Evolutionary conservation across 352 stramenopile species (phyloP).

Genomic region (Synura sp.): DNA sequence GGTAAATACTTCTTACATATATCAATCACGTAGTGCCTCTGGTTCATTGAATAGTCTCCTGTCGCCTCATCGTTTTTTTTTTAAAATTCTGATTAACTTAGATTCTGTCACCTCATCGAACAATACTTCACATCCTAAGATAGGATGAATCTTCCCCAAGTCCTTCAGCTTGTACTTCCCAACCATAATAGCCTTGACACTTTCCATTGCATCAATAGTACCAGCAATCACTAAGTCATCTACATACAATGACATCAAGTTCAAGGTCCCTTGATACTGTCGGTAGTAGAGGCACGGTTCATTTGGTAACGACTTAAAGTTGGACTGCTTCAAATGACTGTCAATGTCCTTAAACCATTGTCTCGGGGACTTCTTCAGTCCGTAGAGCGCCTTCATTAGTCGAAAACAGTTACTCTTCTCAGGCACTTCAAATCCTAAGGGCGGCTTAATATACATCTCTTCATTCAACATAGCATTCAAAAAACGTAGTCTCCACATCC

Average conservation of each 20-base stretch:
- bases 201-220: background rate
- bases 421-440: background rate
- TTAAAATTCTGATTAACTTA: slow-evolving; percentile 7
- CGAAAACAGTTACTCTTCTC: slow-evolving; percentile 1
- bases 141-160: background rate
- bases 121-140: background rate
- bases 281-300: slow-evolving; percentile 16
- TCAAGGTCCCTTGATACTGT: background rate
- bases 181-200: background rate
- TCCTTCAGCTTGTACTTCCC: slow-evolving; percentile 14
- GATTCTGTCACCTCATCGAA: background rate
- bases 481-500: slow-evolving; percentile 9
- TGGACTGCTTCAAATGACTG: background rate
- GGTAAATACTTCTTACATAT: background rate
- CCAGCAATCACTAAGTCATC: slow-evolving; percentile 25
- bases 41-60: too few species aligned
- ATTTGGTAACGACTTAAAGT: slow-evolving; percentile 9
- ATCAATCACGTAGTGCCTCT: slow-evolving; percentile 20
- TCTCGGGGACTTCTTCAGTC: slow-evolving; percentile 7
- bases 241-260: slow-evolving; percentile 22
- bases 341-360: slow-evolving; percentile 17
- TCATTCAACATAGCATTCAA: background rate
- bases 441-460: background rate
- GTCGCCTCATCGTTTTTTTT: too few species aligned
- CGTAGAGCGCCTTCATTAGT: slow-evolving; percentile 19